Base-by-base conservation (phyloP, 176 grass and related monocot genomes). In the Saccharum spontaneum region DNA sequence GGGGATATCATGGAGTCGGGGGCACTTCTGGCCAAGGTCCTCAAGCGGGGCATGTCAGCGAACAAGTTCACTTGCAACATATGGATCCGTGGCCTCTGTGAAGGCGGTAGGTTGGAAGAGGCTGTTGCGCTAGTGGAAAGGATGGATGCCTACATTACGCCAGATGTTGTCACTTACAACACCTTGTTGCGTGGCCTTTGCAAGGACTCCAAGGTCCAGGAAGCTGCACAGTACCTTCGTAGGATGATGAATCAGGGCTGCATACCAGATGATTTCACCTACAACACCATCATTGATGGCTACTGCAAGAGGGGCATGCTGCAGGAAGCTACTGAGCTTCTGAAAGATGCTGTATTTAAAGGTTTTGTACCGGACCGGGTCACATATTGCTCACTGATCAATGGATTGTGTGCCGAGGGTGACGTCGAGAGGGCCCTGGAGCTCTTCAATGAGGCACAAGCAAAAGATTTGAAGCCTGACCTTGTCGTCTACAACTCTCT, bases 231-330 rank as follows among this genome's bases (percentile, higher is more conserved):
- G 13, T 98, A 89, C 87, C 90, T 95, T 60, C 85, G 86, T 52
- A 91, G 65, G 77, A 98, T 98, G 96, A 84, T 87, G 70, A 98
- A 98, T 73, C 50, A 77, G 26, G 96, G 96, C 23, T 93, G 85
- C 90, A 67, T 85, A 72, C 96, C 96, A 17, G 92, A 98, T 90
- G 93, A 91, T 91, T 98, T 95, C 87, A 98, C 93, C 67, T 98
- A 95, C 76, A 95, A 98, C 92, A 98, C 93, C 17, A 89, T 98
- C 37, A 92, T 95, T 39, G 86, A 95, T 48, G 96, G 93, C 38
- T 94, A 98, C 80, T 95, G 96, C 87, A 98, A 98, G 87, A 85
- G 84, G 62, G 91, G 89, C 52, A 84, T 84, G 71, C 83, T 98
- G 18, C 89, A 90, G 60, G 86, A 95, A 90, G 93, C 96, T 24